phyloP scores from a whole-genome alignment of 805 yeast species.

The Candida boleticola region DNA sequence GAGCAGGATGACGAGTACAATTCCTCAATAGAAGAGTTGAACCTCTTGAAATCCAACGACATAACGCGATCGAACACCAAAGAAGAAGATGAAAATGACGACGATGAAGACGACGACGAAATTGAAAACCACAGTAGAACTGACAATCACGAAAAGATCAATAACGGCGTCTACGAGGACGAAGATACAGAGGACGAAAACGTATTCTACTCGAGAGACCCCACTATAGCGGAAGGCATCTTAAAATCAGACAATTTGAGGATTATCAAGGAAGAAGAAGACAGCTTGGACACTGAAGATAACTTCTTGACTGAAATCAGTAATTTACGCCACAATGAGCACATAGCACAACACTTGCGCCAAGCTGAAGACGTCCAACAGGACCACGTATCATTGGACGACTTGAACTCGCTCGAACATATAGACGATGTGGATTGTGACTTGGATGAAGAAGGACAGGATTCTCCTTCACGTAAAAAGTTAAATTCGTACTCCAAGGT shows the following conservation, averaged over 20 bases:
- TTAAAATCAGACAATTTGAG: neutral
- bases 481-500: neutral
- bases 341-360: neutral
- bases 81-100: slow-evolving; percentile 9
- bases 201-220: too few species aligned
- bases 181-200: too few species aligned
- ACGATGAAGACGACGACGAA: slow-evolving; percentile 5
- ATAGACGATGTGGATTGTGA: neutral
- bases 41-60: slow-evolving; percentile 21
- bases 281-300: slow-evolving; percentile 4
- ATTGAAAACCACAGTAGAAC: too few species aligned
- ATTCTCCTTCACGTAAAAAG: neutral
- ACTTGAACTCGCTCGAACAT: neutral
- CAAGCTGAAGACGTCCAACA: neutral
- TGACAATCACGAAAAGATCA: neutral
- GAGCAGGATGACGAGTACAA: slow-evolving; percentile 9
- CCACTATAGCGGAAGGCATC: neutral
- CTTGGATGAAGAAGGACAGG: neutral
- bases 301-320: slow-evolving; percentile 3
- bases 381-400: neutral
- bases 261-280: slow-evolving; percentile 7
- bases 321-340: slow-evolving; percentile 5
- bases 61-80: slow-evolving; percentile 18
- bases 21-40: slow-evolving; percentile 15
- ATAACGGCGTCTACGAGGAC: neutral